Evolutionary conservation across 2,329 filamentous ascomycete species (phyloP), one percentile per base, ranked within the genome.

Genomic region (Colletotrichum camelliae): DNA sequence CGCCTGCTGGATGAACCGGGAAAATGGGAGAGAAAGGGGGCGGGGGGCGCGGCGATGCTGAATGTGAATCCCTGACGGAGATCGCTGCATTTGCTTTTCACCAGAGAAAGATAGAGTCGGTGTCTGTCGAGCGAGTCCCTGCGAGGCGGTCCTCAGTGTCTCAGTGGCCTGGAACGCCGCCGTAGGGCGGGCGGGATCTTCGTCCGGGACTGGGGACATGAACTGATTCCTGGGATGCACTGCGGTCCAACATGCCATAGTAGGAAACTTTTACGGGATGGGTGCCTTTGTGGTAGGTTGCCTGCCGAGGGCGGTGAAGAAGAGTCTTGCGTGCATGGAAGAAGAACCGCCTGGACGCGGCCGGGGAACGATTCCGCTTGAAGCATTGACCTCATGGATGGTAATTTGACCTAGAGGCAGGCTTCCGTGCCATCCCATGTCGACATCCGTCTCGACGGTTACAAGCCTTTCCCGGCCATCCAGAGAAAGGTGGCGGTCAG

Each of bases 51-150:
- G 18, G 21, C 35, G 24, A 35, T 39, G 35, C 58, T 61, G 21
- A 24, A 24, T 15, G 15, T 43, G 61, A 61, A 67, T 72, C 69
- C 73, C 69, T 72, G 73, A 62, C 16, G 73, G 39, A 72, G 73
- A 72, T 75, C 69, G 55, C 29, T 74, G 39, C 24, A 24, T 39
- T 43, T 62, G 15, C 39, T 61, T 72, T 61, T 61, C 21, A 18
- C 21, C 18, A 16, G 31, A n/a, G 43, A 74, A 16, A 52, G n/a
- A 52, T n/a, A 31, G 57, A 58, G 57, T 29, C 27, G 31, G 58
- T 31, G 29, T 33, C 21, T 37, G n/a, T 33, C 21, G 21, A 52
- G 18, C 43, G 43, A 16, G 24, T 55, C 24, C 55, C 33, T 72
- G 48, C 10, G 55, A 72, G 69, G 55, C 62, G 31, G 43, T 31